A percentile compares a stretch with the other conserved stretches of the same genome.
Evolutionary conservation across 2,329 filamentous ascomycete genomes (phyloP).

Genomic region (Aspergillus novoparasiticus): DNA sequence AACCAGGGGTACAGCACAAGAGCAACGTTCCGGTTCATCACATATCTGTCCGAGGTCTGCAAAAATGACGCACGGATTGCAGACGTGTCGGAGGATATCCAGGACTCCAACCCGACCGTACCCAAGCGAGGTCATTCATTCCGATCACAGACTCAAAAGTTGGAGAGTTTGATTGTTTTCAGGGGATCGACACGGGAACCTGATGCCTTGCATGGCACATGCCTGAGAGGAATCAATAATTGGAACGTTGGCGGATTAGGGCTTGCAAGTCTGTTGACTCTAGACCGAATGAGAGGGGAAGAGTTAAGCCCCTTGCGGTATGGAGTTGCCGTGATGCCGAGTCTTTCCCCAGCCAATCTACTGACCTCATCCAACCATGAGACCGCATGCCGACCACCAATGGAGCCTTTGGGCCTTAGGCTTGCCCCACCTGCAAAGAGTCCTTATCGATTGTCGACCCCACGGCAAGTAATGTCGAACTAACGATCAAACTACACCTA

Average conservation of each 20-base stretch:
- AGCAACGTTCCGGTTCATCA: neutral
- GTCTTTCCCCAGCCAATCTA: neutral
- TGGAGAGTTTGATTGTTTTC: neutral
- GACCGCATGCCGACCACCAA: neutral
- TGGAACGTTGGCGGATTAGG: neutral
- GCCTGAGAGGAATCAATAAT: neutral
- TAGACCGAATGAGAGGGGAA: neutral
- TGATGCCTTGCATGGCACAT: slow-evolving; percentile 6
- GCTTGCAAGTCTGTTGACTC: neutral
- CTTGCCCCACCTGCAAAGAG: neutral
- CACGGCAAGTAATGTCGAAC: neutral
- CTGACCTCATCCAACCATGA: neutral
- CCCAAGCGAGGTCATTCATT: neutral
- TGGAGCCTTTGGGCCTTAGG: neutral
- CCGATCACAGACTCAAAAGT: neutral
- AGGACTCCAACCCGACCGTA: neutral
- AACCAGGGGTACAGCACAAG: neutral
- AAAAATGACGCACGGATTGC: neutral
- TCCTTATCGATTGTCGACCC: neutral
- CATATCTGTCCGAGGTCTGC: neutral
- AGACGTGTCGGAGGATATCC: neutral
- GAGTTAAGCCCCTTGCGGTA: neutral
- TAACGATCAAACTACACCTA: neutral
- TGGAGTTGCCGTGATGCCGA: neutral
- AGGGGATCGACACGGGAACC: neutral